Base-by-base conservation (phyloP, 2,329 filamentous ascomycete genomes). In the Xylariomycetidae sp. region DNA sequence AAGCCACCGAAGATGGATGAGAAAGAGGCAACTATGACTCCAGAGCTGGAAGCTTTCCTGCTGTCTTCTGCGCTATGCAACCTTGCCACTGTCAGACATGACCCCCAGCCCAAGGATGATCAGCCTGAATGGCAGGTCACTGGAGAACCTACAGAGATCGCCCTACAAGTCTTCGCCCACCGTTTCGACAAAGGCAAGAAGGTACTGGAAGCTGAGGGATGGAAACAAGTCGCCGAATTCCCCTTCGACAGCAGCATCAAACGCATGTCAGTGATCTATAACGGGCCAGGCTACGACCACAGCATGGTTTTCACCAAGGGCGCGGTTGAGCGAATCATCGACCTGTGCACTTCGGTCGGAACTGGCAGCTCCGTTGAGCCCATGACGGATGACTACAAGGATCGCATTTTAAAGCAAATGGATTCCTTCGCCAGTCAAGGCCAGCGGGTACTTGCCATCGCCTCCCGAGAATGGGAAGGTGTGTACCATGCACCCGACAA, bases 201-300 rank as follows among this genome's bases (percentile, higher is more conserved):
- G 49, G 50, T 55, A 1, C 58, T 77, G 3, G 68, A 72, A 36
- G 57, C 49, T 3, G 52, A 61, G 5, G 71, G 71, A n/a, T 81
- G 78, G 76, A 72, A 70, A 44, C 71, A 80, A 47, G 57, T 80
- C 1, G 72, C 77, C 32, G 84, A 88, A 49, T 85, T 84, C 40
- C 82, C 82, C n/a, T 89, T 88, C 50, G 82, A 88, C 56, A 85
- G 79, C 35, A 72, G 72, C 47, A 76, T 86, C 54, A 88, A 88
- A 69, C 78, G 80, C 48, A 88, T 88, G 83, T 84, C 80, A 7
- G 82, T 87, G 35, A 70, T 87, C 28, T 86, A 84, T 58, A 67
- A 74, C 29, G 60, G 59, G 5, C 70, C 71, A 2, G 43, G 51
- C 5, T 54, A 54, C 6, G 61, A 67, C 22, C 57, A 53, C 45